Conservation (phyloP, 192 early-diverging fungal genomes). For the Coemansia sp. region DNA sequence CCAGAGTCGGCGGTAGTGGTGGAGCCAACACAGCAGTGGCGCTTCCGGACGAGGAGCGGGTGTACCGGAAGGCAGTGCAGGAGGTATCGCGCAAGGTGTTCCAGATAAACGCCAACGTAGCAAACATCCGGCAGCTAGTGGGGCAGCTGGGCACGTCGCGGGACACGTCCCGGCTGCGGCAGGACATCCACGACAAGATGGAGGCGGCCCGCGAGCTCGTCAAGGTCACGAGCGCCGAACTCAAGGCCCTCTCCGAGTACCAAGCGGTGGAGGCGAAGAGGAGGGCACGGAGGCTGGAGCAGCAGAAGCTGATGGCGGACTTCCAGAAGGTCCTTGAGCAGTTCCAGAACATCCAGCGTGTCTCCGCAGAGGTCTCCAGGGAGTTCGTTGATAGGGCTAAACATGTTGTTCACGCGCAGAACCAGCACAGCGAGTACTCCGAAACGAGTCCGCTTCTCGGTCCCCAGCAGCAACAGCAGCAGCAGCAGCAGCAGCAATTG, state of each 20-base stretch:
- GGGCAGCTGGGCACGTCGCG: slow-evolving; percentile 71
- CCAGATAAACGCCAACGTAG: slow-evolving; percentile 81
- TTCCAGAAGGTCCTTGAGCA: slow-evolving; percentile 89
- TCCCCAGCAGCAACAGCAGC: slow-evolving; percentile 27
- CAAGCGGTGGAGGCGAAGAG: slow-evolving; percentile 29
- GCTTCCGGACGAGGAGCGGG: slow-evolving; percentile 44
- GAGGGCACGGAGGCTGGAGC: slow-evolving; percentile 77
- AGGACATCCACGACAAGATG: slow-evolving; percentile 60
- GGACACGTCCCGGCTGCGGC: slow-evolving; percentile 76
- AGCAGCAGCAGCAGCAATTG: slow-evolving; percentile 31
- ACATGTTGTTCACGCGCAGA: slow-evolving; percentile 35
- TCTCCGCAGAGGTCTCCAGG: slow-evolving; percentile 79
- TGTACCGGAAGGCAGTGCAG: slow-evolving; percentile 60
- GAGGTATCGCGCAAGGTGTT: slow-evolving; percentile 84
- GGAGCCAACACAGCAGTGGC: neutral
- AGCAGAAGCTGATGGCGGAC: slow-evolving; percentile 93
- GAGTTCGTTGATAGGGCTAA: slow-evolving; percentile 81
- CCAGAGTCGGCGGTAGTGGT: neutral
- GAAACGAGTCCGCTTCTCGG: slow-evolving; percentile 35
- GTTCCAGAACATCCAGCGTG: slow-evolving; percentile 83
- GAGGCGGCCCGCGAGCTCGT: slow-evolving; percentile 81
- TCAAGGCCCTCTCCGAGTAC: slow-evolving; percentile 72
- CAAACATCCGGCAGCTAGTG: slow-evolving; percentile 78
- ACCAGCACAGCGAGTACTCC: slow-evolving; percentile 14
- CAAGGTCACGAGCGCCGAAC: slow-evolving; percentile 71